These are phyloP conservation scores for Atkinsonella texensis DNA, from an alignment of 2,329 filamentous ascomycete species.

Conservation along the genomic window DNA sequence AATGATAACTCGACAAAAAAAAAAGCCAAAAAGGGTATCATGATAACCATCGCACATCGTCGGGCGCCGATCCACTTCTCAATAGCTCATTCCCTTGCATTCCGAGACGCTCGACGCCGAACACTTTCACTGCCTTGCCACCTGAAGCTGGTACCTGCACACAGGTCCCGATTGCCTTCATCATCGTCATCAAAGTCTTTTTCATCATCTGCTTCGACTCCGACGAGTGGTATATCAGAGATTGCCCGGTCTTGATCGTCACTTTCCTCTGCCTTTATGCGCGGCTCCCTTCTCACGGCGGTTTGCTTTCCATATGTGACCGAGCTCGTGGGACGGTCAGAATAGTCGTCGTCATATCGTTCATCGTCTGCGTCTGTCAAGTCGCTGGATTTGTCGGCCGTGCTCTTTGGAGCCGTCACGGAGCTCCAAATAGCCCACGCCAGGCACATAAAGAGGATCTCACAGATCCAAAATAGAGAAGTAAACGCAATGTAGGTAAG, in stretches of 20 bases:
- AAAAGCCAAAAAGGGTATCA: constrained; percentile 4
- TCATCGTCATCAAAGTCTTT: constrained; percentile 27
- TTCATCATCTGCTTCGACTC: constrained; percentile 36
- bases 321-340: constrained; percentile 32
- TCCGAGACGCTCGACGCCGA: constrained; percentile 20
- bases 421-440: constrained; percentile 49
- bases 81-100: constrained; percentile 8
- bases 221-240: constrained; percentile 22
- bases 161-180: constrained; percentile 28
- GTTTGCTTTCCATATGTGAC: constrained; percentile 29
- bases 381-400: constrained; percentile 4
- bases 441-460: constrained; percentile 53
- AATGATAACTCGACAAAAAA: not conserved
- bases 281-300: constrained; percentile 28
- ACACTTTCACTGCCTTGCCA: constrained; percentile 22
- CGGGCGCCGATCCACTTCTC: not conserved
- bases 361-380: constrained; percentile 10
- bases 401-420: constrained; percentile 15
- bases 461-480: constrained; percentile 61
- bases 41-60: not conserved
- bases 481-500: constrained; percentile 58
- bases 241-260: constrained; percentile 15
- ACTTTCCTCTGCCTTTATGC: constrained; percentile 23
- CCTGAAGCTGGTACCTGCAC: constrained; percentile 42
- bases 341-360: constrained; percentile 16